phyloP scores from a whole-genome alignment of 257 asterid species.

The Solanum paucissectum region DNA sequence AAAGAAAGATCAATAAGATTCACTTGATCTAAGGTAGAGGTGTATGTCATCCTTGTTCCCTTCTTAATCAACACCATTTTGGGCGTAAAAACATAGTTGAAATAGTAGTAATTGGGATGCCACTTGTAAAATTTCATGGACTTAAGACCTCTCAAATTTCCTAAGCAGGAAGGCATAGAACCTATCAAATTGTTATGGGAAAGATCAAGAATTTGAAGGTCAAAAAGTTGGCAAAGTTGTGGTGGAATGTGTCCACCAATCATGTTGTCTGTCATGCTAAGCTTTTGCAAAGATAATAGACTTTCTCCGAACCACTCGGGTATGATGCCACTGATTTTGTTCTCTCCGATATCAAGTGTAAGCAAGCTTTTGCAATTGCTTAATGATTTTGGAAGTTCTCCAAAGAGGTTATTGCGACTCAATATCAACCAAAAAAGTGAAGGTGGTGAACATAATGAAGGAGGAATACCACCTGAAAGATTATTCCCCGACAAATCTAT shows the following conservation, averaged over 20 bases:
- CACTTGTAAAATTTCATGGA: neutral
- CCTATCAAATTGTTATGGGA: conserved; percentile 12
- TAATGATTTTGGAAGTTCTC: conserved; percentile 8
- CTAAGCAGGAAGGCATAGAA: conserved; percentile 4
- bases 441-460: neutral
- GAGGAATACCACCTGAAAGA: conserved; percentile 11
- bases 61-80: conserved; percentile 5
- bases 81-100: neutral
- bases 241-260: conserved; percentile 4
- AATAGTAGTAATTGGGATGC: neutral
- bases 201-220: conserved; percentile 16
- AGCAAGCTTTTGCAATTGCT: neutral
- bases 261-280: neutral
- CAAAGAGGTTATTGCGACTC: conserved; percentile 7
- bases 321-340: conserved; percentile 4
- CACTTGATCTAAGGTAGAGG: neutral
- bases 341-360: conserved; percentile 23
- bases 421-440: neutral
- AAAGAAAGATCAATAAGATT: conserved; percentile 7
- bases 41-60: conserved; percentile 1
- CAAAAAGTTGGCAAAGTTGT: neutral
- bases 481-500: conserved; percentile 12
- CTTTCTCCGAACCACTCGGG: conserved; percentile 12
- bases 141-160: neutral
- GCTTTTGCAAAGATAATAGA: neutral